These are phyloP conservation scores for Abrus precatorius DNA, from an alignment of 306 rosid species.

Conservation along the genomic window DNA sequence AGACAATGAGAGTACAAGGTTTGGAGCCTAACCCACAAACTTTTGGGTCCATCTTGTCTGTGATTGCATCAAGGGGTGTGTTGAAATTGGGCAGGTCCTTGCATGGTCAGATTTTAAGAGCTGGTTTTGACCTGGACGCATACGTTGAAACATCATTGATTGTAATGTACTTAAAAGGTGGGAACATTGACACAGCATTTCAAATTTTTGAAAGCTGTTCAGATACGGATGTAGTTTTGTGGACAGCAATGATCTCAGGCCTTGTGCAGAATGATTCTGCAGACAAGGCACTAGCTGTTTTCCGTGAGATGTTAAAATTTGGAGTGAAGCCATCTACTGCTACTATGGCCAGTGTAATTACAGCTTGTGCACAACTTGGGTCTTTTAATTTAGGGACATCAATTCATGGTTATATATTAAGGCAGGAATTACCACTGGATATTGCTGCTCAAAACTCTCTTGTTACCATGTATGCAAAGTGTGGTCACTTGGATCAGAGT, in stretches of 20 bases:
- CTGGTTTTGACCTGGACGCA: slow-evolving; percentile 65
- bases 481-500: slow-evolving; percentile 67
- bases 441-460: slow-evolving; percentile 78
- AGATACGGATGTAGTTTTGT: slow-evolving; percentile 67
- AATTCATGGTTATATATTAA: slow-evolving; percentile 65
- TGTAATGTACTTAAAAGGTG: slow-evolving; percentile 69
- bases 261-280: slow-evolving; percentile 69
- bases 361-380: slow-evolving; percentile 75
- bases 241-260: slow-evolving; percentile 93
- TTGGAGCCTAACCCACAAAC: slow-evolving; percentile 64
- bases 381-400: slow-evolving; percentile 65
- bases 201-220: slow-evolving; percentile 57
- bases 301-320: slow-evolving; percentile 61
- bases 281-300: slow-evolving; percentile 63
- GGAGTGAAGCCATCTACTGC: slow-evolving; percentile 65
- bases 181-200: slow-evolving; percentile 62
- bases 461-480: slow-evolving; percentile 80
- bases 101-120: slow-evolving; percentile 73
- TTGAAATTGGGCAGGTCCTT: slow-evolving; percentile 67
- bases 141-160: slow-evolving; percentile 65
- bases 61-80: slow-evolving; percentile 57
- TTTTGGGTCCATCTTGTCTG: slow-evolving; percentile 61
- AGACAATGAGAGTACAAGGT: slow-evolving; percentile 60
- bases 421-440: slow-evolving; percentile 64
- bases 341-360: slow-evolving; percentile 72